Evolutionary conservation across 225 moss, liverwort and hornwort species (phyloP).

Genomic region (Takakia lepidozioides): DNA sequence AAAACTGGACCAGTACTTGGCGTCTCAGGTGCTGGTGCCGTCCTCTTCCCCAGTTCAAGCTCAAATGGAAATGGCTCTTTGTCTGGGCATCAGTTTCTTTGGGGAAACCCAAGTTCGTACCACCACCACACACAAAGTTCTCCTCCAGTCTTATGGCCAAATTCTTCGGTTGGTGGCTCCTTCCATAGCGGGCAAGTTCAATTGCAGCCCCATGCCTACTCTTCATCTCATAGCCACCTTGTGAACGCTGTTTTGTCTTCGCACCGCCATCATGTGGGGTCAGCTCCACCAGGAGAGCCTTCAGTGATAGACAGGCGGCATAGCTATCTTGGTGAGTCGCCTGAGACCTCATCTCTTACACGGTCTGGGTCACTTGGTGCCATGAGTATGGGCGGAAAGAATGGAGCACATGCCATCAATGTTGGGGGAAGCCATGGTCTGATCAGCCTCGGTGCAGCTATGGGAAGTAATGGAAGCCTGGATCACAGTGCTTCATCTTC

Average conservation of each 20-base stretch:
- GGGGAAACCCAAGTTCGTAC: constrained; percentile 76
- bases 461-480: constrained; percentile 66
- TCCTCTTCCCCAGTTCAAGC: constrained; percentile 33
- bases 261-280: constrained; percentile 87
- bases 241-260: constrained; percentile 46
- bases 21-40: constrained; percentile 29
- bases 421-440: constrained; percentile 66
- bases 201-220: constrained; percentile 64
- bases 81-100: constrained; percentile 77
- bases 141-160: constrained; percentile 81
- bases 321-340: constrained; percentile 74
- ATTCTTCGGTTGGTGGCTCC: constrained; percentile 68
- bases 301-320: constrained; percentile 80
- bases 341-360: constrained; percentile 62
- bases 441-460: constrained; percentile 54
- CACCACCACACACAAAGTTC: constrained; percentile 83
- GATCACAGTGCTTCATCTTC: constrained; percentile 73
- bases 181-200: constrained; percentile 80
- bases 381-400: constrained; percentile 62
- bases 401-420: constrained; percentile 76
- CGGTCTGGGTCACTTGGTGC: constrained; percentile 47
- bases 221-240: constrained; percentile 69
- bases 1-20: constrained; percentile 21
- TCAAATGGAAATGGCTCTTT: constrained; percentile 66
- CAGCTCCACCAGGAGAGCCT: constrained; percentile 87